Percentiles rank a stretch among this genome's conserved stretches.
Conservation (phyloP, 805 yeast genomes). For the Wickerhamomyces subpelliculosus region DNA sequence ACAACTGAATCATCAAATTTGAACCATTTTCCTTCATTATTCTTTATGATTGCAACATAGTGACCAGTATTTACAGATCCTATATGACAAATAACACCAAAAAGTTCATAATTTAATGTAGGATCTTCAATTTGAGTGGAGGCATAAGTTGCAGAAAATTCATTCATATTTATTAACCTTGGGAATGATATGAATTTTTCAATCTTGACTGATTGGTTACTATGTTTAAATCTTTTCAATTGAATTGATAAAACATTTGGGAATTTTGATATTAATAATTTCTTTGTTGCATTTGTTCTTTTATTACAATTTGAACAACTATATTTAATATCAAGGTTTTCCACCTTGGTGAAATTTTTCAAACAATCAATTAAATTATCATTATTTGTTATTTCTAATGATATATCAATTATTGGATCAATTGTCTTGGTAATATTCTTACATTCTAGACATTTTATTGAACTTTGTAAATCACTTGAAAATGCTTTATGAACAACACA, state of each 20-base stretch:
- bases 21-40: conserved; percentile 75
- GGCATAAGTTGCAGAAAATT: conserved; percentile 37
- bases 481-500: conserved; percentile 83
- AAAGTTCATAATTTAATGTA: conserved; percentile 63
- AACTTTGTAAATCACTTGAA: conserved; percentile 75
- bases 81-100: conserved; percentile 80
- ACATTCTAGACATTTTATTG: conserved; percentile 70
- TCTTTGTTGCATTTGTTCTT: conserved; percentile 63
- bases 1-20: conserved; percentile 87
- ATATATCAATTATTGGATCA: conserved; percentile 88
- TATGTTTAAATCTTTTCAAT: conserved; percentile 57
- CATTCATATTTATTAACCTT: conserved; percentile 59
- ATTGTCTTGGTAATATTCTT: conserved; percentile 47
- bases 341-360: conserved; percentile 69
- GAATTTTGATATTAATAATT: conserved; percentile 55
- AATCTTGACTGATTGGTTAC: conserved; percentile 44
- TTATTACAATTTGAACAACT: conserved; percentile 61
- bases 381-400: conserved; percentile 59
- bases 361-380: conserved; percentile 55
- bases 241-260: conserved; percentile 83
- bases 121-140: conserved; percentile 22
- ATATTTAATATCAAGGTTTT: conserved; percentile 68
- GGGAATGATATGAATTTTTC: conserved; percentile 74
- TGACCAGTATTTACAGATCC: conserved; percentile 97
- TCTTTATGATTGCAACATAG: conserved; percentile 74